These are phyloP conservation scores for Rhizopogon roseolus DNA, from an alignment of 768 basidiomycete species.

Conservation along the genomic window DNA sequence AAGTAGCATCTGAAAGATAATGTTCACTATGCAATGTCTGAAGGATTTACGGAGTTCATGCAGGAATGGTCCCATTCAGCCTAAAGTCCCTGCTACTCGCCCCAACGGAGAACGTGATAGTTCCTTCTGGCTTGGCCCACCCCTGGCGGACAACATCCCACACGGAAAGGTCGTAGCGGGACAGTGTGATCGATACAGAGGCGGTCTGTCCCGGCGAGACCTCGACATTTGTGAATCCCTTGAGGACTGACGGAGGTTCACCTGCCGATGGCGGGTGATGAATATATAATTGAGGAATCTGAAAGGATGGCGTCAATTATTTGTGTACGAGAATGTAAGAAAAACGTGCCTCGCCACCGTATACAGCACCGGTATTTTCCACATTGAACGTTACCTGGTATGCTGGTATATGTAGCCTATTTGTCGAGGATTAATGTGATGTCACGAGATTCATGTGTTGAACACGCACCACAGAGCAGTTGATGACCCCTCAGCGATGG, in stretches of 20 bases:
- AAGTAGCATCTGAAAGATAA: neutral
- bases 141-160: slow-evolving; percentile 75
- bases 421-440: slow-evolving; percentile 3
- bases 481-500: slow-evolving; percentile 52
- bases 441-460: neutral
- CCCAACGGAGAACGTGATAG: slow-evolving; percentile 59
- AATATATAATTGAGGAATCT: slow-evolving; percentile 76
- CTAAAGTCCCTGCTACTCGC: slow-evolving; percentile 62
- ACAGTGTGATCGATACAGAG: slow-evolving; percentile 50
- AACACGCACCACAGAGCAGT: slow-evolving; percentile 50
- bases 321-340: neutral
- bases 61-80: slow-evolving; percentile 38
- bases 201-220: slow-evolving; percentile 42
- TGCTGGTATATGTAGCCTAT: slow-evolving; percentile 64
- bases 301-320: neutral
- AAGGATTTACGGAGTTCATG: slow-evolving; percentile 2
- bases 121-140: slow-evolving; percentile 67
- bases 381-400: slow-evolving; percentile 61
- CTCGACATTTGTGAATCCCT: slow-evolving; percentile 62
- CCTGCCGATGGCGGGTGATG: slow-evolving; percentile 57
- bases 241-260: slow-evolving; percentile 69
- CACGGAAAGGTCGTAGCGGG: slow-evolving; percentile 66
- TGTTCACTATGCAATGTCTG: neutral
- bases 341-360: slow-evolving; percentile 51
- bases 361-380: slow-evolving; percentile 54